Conservation (phyloP, 1,284 basidiomycete genomes). For the Gomphus sp. region DNA sequence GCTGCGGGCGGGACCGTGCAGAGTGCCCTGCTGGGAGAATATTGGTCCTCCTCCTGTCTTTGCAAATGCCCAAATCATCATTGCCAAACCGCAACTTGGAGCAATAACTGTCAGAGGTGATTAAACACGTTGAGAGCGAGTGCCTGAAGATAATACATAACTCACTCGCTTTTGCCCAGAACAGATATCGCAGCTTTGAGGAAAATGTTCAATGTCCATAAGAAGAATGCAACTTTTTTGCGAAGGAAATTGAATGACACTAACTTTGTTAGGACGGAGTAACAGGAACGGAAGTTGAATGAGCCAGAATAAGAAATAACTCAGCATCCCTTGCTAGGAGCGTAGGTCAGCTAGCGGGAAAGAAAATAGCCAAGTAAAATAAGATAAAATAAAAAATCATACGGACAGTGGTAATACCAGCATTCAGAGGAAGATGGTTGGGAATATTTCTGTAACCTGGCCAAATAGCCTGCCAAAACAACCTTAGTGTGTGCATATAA, state of each 20-base stretch:
- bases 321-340: conserved; percentile 42
- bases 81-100: conserved; percentile 58
- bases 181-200: conserved; percentile 48
- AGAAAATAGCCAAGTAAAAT: neutral
- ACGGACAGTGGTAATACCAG: conserved; percentile 54
- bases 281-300: conserved; percentile 68
- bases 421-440: conserved; percentile 48
- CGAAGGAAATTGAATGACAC: neutral
- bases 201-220: too few relatives aligned
- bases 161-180: conserved; percentile 49
- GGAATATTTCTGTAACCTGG: conserved; percentile 55
- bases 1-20: conserved; percentile 42
- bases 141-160: conserved; percentile 23
- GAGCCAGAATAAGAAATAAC: conserved; percentile 75
- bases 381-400: neutral
- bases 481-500: neutral
- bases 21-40: conserved; percentile 32
- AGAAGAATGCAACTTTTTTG: neutral
- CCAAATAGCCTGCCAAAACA: conserved; percentile 63
- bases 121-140: conserved; percentile 9
- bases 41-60: conserved; percentile 39
- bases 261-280: conserved; percentile 58
- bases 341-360: too few relatives aligned
- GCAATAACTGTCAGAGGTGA: conserved; percentile 32
- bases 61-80: conserved; percentile 67